Conservation (phyloP, 768 basidiomycete species). For the Boletus sp. region DNA sequence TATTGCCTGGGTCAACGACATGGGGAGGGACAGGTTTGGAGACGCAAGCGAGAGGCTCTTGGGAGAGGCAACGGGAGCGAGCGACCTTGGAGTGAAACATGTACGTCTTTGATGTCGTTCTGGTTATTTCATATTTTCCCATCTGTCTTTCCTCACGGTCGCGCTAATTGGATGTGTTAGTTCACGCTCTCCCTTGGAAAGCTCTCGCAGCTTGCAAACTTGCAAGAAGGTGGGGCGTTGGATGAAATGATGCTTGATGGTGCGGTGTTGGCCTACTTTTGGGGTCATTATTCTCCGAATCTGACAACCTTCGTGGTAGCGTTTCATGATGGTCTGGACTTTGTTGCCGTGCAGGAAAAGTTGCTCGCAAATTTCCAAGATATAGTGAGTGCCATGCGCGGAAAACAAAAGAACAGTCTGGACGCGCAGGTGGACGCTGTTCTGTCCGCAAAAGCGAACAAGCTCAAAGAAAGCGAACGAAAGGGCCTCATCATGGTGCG, state of each 20-base stretch:
- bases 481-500: slow-evolving; percentile 46
- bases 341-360: slow-evolving; percentile 77
- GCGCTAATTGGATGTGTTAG: slow-evolving; percentile 39
- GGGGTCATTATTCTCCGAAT: neutral
- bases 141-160: neutral
- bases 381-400: slow-evolving; percentile 45
- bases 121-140: neutral
- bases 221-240: slow-evolving; percentile 41
- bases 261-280: slow-evolving; percentile 25
- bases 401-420: slow-evolving; percentile 54
- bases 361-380: slow-evolving; percentile 61
- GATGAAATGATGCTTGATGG: slow-evolving; percentile 59
- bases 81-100: slow-evolving; percentile 69
- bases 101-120: slow-evolving; percentile 40
- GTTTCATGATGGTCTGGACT: slow-evolving; percentile 85
- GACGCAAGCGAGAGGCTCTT: slow-evolving; percentile 63
- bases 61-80: slow-evolving; percentile 53
- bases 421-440: slow-evolving; percentile 69
- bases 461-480: slow-evolving; percentile 37
- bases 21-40: slow-evolving; percentile 64
- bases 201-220: slow-evolving; percentile 68
- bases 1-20: slow-evolving; percentile 86
- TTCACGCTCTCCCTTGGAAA: slow-evolving; percentile 91
- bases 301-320: slow-evolving; percentile 39
- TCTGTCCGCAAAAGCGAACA: slow-evolving; percentile 49